Evolutionary conservation across 2,329 filamentous ascomycete genomes (phyloP).

Genomic region (Pyrenochaeta sp.): DNA sequence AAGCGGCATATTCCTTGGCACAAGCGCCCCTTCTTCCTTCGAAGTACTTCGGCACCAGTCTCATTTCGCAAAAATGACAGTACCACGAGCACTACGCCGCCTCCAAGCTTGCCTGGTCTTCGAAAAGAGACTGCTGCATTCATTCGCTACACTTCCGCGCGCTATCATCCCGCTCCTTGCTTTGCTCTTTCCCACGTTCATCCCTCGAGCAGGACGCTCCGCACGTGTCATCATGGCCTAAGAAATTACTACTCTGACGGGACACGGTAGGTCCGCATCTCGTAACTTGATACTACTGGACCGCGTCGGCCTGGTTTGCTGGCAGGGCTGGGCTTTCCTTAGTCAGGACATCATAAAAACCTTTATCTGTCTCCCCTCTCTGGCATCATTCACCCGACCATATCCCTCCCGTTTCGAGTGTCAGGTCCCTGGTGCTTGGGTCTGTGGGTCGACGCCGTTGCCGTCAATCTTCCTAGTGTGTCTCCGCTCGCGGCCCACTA

Average conservation of each 20-base stretch:
- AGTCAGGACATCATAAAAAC: conserved; percentile 35
- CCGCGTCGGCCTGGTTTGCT: conserved; percentile 24
- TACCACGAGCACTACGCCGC: conserved; percentile 38
- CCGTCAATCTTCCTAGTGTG: conserved; percentile 39
- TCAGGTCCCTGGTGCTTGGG: conserved; percentile 32
- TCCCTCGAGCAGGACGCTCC: conserved; percentile 28
- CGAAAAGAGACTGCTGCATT: conserved; percentile 20
- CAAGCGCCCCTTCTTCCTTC: conserved; percentile 29
- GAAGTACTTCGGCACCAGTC: conserved; percentile 26
- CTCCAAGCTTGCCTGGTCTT: conserved; percentile 24
- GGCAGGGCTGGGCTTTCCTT: conserved; percentile 32
- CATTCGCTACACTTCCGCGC: conserved; percentile 27
- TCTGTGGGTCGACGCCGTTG: conserved; percentile 34
- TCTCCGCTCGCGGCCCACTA: conserved; percentile 36
- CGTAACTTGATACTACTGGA: conserved; percentile 35
- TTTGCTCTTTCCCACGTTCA: conserved; percentile 29
- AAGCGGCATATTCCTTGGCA: conserved; percentile 30
- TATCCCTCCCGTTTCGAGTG: conserved; percentile 39
- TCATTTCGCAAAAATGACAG: conserved; percentile 48
- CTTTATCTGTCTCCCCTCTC: conserved; percentile 29
- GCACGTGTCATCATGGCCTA: conserved; percentile 45
- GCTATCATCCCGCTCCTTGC: conserved; percentile 27
- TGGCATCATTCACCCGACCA: conserved; percentile 29
- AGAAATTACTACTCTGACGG: conserved; percentile 32
- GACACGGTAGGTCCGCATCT: conserved; percentile 40